phyloP scores from a whole-genome alignment of 768 basidiomycete genomes.

The Kwoniella dejecticola region DNA sequence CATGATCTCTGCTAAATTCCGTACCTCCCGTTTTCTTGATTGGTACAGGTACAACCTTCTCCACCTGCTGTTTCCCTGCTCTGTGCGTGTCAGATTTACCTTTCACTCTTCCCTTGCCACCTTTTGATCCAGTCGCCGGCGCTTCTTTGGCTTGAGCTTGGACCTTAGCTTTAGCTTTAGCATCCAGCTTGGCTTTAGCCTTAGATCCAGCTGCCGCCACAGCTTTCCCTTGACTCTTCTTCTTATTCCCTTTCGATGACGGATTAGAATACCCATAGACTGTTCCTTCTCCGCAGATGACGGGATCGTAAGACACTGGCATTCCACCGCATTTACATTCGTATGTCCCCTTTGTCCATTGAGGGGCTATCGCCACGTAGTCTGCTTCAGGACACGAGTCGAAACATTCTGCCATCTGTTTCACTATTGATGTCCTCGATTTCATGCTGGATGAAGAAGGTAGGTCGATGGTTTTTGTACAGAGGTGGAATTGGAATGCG shows the following conservation, averaged over 20 bases:
- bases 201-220: neutral
- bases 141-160: too few relatives aligned
- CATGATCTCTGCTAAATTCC: too few relatives aligned
- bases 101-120: neutral
- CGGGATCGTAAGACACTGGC: neutral
- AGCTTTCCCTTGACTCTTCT: neutral
- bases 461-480: constrained; percentile 1
- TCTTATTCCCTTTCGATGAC: constrained; percentile 1
- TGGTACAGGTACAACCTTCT: too few relatives aligned
- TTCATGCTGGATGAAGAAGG: neutral
- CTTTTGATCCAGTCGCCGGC: too few relatives aligned
- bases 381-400: constrained; percentile 2
- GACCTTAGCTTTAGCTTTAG: neutral
- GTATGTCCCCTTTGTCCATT: constrained; percentile 1
- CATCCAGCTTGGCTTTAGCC: neutral
- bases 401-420: constrained; percentile 1
- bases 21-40: too few relatives aligned
- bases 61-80: too few relatives aligned
- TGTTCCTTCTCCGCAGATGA: constrained; percentile 4
- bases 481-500: constrained; percentile 1
- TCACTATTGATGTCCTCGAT: neutral
- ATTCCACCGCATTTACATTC: constrained; percentile 12
- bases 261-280: constrained; percentile 6
- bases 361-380: neutral
- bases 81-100: too few relatives aligned